A percentile compares a stretch with the other conserved stretches of the same genome.
Evolutionary conservation across 2,329 filamentous ascomycete species (phyloP).

Genomic region (Emmonsiellopsis sp.): DNA sequence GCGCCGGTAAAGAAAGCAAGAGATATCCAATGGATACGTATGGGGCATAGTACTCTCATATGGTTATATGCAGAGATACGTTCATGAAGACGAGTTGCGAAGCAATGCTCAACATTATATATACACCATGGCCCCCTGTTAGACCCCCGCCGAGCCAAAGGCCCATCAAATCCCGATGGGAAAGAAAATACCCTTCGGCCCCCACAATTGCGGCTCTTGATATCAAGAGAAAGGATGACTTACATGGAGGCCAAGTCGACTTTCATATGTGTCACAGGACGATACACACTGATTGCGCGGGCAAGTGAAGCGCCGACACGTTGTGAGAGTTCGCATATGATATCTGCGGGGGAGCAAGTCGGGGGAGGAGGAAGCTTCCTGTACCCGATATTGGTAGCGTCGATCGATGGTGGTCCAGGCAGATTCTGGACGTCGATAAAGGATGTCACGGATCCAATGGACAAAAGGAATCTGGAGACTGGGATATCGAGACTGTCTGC

Average conservation of each 20-base stretch:
- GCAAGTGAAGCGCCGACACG: slow-evolving; percentile 1
- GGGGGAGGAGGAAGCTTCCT: not conserved
- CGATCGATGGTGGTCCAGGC: not conserved
- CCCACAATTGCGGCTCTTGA: not conserved
- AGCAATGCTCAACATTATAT: not conserved
- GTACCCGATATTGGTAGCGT: not conserved
- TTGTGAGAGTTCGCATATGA: not conserved
- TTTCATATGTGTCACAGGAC: not conserved
- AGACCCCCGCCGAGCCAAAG: not conserved
- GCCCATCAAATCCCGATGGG: not conserved
- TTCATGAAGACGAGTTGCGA: not conserved
- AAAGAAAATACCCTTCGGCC: not conserved
- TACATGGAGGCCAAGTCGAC: not conserved
- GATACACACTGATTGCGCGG: not conserved
- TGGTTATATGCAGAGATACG: not conserved
- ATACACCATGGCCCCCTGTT: not conserved
- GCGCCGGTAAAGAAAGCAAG: not conserved
- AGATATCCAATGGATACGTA: not conserved
- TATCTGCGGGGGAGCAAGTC: not conserved
- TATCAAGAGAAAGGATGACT: not conserved
- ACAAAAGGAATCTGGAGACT: not conserved
- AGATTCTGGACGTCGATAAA: not conserved
- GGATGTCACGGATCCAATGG: not conserved
- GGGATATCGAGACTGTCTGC: no score
- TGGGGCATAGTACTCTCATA: not conserved